Evolutionary conservation across 441 rosid genomes (phyloP), one percentile per base, ranked within the genome.

Genomic region (Brassica hybrid): DNA sequence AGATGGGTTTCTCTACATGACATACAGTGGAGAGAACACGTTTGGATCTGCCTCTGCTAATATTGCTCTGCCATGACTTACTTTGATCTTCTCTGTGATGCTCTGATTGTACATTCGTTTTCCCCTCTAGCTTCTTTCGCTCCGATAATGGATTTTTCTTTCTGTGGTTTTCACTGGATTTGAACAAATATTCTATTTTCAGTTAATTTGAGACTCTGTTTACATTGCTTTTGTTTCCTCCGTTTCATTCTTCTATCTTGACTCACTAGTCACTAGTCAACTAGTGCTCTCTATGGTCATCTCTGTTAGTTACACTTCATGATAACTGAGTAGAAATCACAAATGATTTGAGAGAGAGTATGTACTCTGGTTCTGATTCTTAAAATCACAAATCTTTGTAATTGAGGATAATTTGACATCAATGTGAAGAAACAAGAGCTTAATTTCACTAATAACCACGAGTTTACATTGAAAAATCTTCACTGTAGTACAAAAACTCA

Each of bases 1-100:
- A 78, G 94, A 90, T 54, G 92, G 91, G 5, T 90, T 90, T 79
- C 91, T 90, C 58, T 90, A 90, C 86, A 85, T 88, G 88, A 84
- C 88, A 62, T 90, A 90, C 83, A 90, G 89, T 68, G 92, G 94
- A 73, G 94, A 90, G 76, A 90, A 87, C 81, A 88, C 92, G 48
- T 90, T 88, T 9, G 34, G 34, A 30, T 30, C 34, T 30, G 34
- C 34, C 34, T 30, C 34, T 30, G 34, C 34, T 6, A 30, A 30
- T 30, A 30, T 30, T 30, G 7, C 34, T 30, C 34, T 30, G 34
- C 34, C 34, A 30, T 30, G 34, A 30, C 34, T 25, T 25, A 30
- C 34, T 30, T 30, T 30, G 34, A 30, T 30, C 34, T 30, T 30
- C 34, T 30, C 34, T 30, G 34, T 30, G 34, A 30, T 30, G 7